phyloP scores from a whole-genome alignment of 2,329 filamentous ascomycete species.

The Zarea fungicola region DNA sequence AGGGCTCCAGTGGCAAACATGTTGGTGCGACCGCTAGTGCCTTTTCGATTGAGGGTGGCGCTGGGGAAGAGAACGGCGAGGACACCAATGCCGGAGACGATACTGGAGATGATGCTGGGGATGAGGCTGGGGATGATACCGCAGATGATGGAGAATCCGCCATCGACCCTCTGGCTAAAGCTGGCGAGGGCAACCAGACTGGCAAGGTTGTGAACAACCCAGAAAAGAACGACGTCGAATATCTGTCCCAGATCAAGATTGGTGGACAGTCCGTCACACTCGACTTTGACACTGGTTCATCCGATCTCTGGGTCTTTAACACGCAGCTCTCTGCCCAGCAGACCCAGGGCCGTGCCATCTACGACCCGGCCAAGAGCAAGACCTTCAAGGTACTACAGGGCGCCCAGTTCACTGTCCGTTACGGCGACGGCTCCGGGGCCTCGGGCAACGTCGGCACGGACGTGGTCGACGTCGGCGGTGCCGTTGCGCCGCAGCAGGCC shows the following conservation, averaged over 20 bases:
- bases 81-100: neutral
- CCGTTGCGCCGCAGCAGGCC: constrained; percentile 55
- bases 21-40: too few species aligned
- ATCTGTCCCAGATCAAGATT: constrained; percentile 62
- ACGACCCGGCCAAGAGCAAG: constrained; percentile 31
- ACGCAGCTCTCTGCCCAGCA: constrained; percentile 44
- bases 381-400: constrained; percentile 32
- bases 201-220: constrained; percentile 59
- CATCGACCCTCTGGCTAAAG: neutral
- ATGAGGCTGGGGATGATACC: neutral
- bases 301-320: constrained; percentile 72
- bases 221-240: constrained; percentile 58
- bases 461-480: constrained; percentile 61
- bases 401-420: constrained; percentile 57
- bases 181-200: constrained; percentile 19
- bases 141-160: neutral
- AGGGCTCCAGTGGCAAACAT: neutral
- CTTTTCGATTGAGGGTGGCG: too few species aligned
- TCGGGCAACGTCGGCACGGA: constrained; percentile 63
- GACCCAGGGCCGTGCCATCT: constrained; percentile 44
- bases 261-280: constrained; percentile 64
- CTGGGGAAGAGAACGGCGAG: neutral
- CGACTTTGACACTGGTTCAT: constrained; percentile 72
- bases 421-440: constrained; percentile 62
- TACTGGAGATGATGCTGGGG: neutral